phyloP scores from a whole-genome alignment of 352 stramenopile species.

The Pythium vanterpoolii region DNA sequence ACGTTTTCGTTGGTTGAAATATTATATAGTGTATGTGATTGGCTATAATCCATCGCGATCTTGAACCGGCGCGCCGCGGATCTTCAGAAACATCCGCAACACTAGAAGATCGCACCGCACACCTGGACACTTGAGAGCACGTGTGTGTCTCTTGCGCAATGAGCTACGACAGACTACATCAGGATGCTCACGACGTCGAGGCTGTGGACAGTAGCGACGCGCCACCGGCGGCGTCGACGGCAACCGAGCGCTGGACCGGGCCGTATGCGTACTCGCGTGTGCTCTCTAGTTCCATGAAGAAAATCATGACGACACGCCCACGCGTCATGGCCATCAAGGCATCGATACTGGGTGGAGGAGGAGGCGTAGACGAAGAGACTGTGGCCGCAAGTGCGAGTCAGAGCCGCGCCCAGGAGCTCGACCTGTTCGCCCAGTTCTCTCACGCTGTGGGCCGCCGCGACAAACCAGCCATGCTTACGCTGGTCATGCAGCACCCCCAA shows the following conservation, averaged over 20 bases:
- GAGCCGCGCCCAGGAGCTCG: conserved; percentile 23
- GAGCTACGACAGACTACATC: conserved; percentile 1
- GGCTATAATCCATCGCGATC: not conserved
- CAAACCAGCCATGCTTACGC: conserved; percentile 48
- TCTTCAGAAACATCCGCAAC: not conserved
- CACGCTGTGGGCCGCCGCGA: conserved; percentile 38
- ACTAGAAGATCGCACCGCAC: not conserved
- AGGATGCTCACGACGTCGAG: not conserved
- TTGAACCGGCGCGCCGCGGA: not conserved
- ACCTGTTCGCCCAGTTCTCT: conserved; percentile 26
- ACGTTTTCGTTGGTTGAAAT: not conserved
- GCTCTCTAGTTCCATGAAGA: conserved; percentile 51
- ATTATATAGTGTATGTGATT: not conserved
- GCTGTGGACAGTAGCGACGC: not conserved
- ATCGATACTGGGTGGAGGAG: conserved; percentile 3
- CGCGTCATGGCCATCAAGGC: conserved; percentile 13
- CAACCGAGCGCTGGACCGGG: conserved; percentile 7
- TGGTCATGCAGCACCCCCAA: conserved; percentile 28
- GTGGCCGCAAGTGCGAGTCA: not conserved
- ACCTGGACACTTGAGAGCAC: not conserved
- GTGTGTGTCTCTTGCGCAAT: not conserved
- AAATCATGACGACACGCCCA: conserved; percentile 39
- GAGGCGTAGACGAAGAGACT: not conserved
- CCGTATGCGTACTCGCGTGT: conserved; percentile 34
- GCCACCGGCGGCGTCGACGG: not conserved